phyloP scores from a whole-genome alignment of 805 yeast genomes.

The Debaryomyces tyrocola region DNA sequence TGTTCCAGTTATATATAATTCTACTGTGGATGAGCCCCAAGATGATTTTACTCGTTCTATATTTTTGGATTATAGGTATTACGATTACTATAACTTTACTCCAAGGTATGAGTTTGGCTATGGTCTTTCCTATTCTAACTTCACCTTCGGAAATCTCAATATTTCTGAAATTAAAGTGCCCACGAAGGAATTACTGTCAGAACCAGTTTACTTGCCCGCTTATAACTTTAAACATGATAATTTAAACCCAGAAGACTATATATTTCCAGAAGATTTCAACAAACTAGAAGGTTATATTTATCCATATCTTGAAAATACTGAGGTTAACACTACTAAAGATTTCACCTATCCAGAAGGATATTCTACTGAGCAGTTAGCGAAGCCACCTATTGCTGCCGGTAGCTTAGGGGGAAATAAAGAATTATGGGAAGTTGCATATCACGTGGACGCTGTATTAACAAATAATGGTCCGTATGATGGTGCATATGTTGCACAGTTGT shows the following conservation, averaged over 20 bases:
- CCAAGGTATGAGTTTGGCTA: slow-evolving; percentile 10
- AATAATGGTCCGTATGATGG: slow-evolving; percentile 3
- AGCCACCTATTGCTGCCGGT: slow-evolving; percentile 2
- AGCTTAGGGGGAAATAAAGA: slow-evolving; percentile 1
- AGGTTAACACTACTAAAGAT: not conserved
- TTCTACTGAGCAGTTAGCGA: not conserved
- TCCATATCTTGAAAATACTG: slow-evolving; percentile 2
- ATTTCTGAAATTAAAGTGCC: not conserved
- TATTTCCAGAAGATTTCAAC: not conserved
- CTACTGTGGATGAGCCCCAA: not conserved
- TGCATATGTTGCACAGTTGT: slow-evolving; percentile 2
- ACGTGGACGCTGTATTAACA: not conserved
- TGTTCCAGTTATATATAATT: not conserved
- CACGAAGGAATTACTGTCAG: not conserved
- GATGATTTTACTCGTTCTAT: slow-evolving; percentile 2
- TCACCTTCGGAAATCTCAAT: slow-evolving; percentile 1
- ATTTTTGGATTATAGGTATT: slow-evolving; percentile 6
- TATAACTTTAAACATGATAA: not conserved
- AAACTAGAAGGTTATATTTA: slow-evolving; percentile 1
- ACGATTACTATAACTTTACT: slow-evolving; percentile 5
- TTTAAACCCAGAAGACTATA: not conserved
- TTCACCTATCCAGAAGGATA: slow-evolving; percentile 3
- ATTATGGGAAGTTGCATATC: slow-evolving; percentile 2
- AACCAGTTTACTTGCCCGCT: not conserved
- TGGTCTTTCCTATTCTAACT: slow-evolving; percentile 9